Conservation (phyloP, 805 yeast species). For the Pichia phayaonensis region DNA sequence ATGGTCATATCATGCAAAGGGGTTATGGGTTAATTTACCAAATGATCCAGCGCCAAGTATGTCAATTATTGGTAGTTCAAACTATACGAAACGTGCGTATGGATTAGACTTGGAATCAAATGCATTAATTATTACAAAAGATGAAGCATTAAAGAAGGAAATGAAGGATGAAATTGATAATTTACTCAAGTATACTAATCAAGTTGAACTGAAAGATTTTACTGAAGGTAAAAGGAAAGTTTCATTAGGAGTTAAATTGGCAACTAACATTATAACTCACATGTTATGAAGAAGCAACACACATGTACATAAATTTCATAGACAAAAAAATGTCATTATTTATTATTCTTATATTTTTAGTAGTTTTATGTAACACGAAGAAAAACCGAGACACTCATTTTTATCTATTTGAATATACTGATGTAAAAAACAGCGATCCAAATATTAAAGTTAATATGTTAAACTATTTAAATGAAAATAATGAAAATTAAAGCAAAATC, state of each 20-base stretch:
- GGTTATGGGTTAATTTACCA: slow-evolving; percentile 73
- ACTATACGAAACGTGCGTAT: slow-evolving; percentile 87
- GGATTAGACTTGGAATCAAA: slow-evolving; percentile 83
- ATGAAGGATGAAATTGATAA: slow-evolving; percentile 62
- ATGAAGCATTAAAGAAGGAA: slow-evolving; percentile 43
- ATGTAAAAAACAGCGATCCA: not conserved
- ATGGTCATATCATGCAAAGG: slow-evolving; percentile 98
- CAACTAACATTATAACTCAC: slow-evolving; percentile 56
- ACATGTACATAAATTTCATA: not conserved
- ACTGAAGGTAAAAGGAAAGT: slow-evolving; percentile 53
- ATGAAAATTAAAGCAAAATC: not conserved
- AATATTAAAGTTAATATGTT: not conserved
- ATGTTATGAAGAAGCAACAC: slow-evolving; percentile 28
- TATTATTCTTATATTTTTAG: not conserved
- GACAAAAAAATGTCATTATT: not conserved
- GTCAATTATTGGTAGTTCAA: slow-evolving; percentile 86
- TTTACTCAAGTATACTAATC: slow-evolving; percentile 44
- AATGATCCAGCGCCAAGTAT: slow-evolving; percentile 53
- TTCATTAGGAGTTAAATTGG: slow-evolving; percentile 54
- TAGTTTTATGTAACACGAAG: not conserved
- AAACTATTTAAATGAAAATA: not conserved
- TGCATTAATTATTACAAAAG: slow-evolving; percentile 69
- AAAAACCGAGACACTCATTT: no score
- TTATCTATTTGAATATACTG: no score
- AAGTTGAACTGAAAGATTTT: slow-evolving; percentile 55